A percentile compares a stretch with the other conserved stretches of the same genome.
These are phyloP conservation scores for Metschnikowia santaceciliae DNA, from an alignment of 805 yeast species.

Conservation along the genomic window DNA sequence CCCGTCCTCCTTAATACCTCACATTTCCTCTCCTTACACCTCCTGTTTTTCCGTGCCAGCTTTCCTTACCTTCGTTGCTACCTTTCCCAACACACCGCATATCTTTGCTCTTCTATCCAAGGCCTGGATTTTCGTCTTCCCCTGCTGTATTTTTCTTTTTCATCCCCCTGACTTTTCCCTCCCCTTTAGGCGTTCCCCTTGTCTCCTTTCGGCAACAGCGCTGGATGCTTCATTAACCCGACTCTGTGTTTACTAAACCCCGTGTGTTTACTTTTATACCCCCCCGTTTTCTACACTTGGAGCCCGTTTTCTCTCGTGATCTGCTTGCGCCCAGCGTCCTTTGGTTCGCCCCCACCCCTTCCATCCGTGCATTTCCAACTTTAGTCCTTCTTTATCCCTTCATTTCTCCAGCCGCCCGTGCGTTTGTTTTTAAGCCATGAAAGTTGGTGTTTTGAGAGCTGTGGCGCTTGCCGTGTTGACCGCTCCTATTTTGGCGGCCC, in stretches of 20 bases:
- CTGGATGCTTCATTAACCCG: background rate
- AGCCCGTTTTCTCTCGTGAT: no score
- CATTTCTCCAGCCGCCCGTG: no score
- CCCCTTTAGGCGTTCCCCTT: background rate
- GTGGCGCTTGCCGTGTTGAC: constrained; percentile 8
- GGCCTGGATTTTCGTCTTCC: no score
- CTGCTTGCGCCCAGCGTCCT: no score
- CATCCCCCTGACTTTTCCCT: background rate
- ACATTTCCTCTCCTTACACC: constrained; percentile 2
- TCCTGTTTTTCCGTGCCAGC: background rate
- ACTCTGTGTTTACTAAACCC: background rate
- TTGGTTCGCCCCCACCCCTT: background rate
- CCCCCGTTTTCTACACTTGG: no score
- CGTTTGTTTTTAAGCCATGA: constrained; percentile 3
- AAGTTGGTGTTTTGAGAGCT: constrained; percentile 2
- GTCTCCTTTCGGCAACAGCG: background rate
- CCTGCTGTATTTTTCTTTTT: background rate
- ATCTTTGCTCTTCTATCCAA: background rate
- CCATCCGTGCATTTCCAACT: constrained; percentile 14
- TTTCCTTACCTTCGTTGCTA: background rate
- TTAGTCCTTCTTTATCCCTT: constrained; percentile 21
- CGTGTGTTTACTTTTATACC: no score
- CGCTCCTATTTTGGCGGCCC: constrained; percentile 8
- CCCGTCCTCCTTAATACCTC: constrained; percentile 1
- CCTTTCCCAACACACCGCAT: background rate